Evolutionary conservation across 2,329 filamentous ascomycete genomes (phyloP).

Genomic region (Ophiostoma quercus): DNA sequence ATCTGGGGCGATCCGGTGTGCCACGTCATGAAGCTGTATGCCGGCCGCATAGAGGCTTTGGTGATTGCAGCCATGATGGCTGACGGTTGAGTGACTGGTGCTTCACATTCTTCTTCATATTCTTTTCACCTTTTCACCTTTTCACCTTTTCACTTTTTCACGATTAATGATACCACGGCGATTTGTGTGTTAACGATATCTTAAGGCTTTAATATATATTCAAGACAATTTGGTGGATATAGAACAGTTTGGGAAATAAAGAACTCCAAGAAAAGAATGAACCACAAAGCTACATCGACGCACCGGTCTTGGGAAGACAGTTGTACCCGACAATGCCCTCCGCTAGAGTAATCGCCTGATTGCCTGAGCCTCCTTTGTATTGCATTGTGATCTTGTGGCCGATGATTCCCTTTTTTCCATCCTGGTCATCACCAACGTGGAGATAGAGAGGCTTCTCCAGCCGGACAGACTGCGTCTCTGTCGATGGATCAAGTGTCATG

Average conservation of each 20-base stretch:
- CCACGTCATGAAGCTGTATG: slow-evolving; percentile 76
- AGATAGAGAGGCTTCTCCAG: slow-evolving; percentile 24
- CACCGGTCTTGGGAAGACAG: slow-evolving; percentile 14
- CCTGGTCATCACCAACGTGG: slow-evolving; percentile 26
- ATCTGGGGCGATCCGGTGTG: slow-evolving; percentile 78
- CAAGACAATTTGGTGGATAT: not conserved
- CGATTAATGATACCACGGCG: not conserved
- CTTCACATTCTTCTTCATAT: not conserved
- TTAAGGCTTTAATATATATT: not conserved
- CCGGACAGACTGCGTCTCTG: not conserved
- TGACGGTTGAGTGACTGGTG: not conserved
- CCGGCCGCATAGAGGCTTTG: slow-evolving; percentile 62
- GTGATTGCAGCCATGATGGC: slow-evolving; percentile 62
- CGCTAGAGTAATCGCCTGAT: slow-evolving; percentile 10
- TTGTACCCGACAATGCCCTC: slow-evolving; percentile 29
- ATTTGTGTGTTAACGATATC: not conserved
- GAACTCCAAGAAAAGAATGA: not conserved
- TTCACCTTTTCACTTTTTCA: not conserved
- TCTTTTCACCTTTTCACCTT: not conserved
- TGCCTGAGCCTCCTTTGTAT: not conserved
- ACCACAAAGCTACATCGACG: not conserved
- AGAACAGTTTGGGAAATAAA: not conserved
- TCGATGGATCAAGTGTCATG: not conserved
- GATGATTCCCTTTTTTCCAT: slow-evolving; percentile 27
- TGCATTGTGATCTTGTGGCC: slow-evolving; percentile 24